Percentiles rank a stretch among this genome's conserved stretches.
Conservation (phyloP, 2,329 filamentous ascomycete genomes). For the Fusarium sp. region DNA sequence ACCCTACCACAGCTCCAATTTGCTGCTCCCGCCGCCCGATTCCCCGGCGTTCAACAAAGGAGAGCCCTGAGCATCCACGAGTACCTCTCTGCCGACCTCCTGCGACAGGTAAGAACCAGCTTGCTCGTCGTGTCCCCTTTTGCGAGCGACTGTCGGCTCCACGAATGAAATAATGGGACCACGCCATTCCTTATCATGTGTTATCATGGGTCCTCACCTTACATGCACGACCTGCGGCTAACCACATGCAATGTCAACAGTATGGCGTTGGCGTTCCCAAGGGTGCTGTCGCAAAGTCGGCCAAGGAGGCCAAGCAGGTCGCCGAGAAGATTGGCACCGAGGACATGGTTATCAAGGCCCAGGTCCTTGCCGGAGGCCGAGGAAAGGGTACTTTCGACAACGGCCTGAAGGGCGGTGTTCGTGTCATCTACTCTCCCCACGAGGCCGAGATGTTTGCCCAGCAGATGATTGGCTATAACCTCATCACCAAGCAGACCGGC, state of each 20-base stretch:
- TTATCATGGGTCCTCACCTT: constrained; percentile 13
- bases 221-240: constrained; percentile 26
- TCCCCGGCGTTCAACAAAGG: constrained; percentile 83
- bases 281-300: constrained; percentile 86
- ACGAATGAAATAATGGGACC: constrained; percentile 30
- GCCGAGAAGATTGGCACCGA: constrained; percentile 93
- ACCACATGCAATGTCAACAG: constrained; percentile 62
- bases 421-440: constrained; percentile 98
- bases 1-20: constrained; percentile 47
- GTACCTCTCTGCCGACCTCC: constrained; percentile 94
- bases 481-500: constrained; percentile 99
- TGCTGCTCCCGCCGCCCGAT: constrained; percentile 66
- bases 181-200: constrained; percentile 12
- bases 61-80: constrained; percentile 97
- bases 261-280: constrained; percentile 96
- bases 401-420: constrained; percentile 97
- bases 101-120: constrained; percentile 74
- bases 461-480: constrained; percentile 99
- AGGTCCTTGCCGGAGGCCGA: constrained; percentile 97
- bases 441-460: constrained; percentile 97
- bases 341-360: constrained; percentile 99
- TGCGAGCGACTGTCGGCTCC: constrained; percentile 28
- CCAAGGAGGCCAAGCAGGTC: constrained; percentile 91
- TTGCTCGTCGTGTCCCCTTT: constrained; percentile 16
- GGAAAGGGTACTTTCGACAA: constrained; percentile 99